These are phyloP conservation scores for Sordariomycetes sp. DNA, from an alignment of 2,329 filamentous ascomycete genomes.

Conservation along the genomic window DNA sequence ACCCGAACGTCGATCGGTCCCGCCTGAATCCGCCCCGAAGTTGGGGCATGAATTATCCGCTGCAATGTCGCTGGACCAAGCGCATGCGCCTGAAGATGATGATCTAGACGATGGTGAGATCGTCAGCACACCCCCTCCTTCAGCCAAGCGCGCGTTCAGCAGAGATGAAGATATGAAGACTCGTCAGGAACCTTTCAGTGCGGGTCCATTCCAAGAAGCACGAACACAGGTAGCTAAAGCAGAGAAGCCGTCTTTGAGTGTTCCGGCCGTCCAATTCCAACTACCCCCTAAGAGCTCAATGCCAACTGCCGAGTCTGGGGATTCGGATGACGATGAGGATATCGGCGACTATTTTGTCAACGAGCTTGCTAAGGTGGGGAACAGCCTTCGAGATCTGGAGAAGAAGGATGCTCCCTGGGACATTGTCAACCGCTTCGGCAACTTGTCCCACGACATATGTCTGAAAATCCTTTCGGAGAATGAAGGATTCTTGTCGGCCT, in stretches of 20 bases:
- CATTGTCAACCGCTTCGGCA: slow-evolving; percentile 30
- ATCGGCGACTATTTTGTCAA: slow-evolving; percentile 42
- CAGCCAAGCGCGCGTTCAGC: not conserved
- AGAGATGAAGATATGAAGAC: not conserved
- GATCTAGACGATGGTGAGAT: not conserved
- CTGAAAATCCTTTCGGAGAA: slow-evolving; percentile 30
- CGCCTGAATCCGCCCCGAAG: not conserved
- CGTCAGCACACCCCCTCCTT: not conserved
- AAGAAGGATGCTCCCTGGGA: slow-evolving; percentile 23
- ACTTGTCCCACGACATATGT: slow-evolving; percentile 33
- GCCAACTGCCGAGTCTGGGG: slow-evolving; percentile 14
- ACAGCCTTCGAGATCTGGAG: slow-evolving; percentile 30
- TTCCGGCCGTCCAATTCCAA: slow-evolving; percentile 20
- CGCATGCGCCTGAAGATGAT: not conserved
- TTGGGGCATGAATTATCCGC: not conserved
- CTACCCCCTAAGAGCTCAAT: slow-evolving; percentile 22
- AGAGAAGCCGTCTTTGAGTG: slow-evolving; percentile 12
- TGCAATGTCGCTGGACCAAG: not conserved
- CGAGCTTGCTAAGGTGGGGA: slow-evolving; percentile 37
- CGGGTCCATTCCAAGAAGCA: not conserved
- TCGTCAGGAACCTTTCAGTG: not conserved
- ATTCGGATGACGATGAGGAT: slow-evolving; percentile 43
- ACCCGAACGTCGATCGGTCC: not conserved
- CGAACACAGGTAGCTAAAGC: not conserved
- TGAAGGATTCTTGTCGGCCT: slow-evolving; percentile 19